Evolutionary conservation across 768 basidiomycete species (phyloP).

Genomic region (Coprinopsis sp.): DNA sequence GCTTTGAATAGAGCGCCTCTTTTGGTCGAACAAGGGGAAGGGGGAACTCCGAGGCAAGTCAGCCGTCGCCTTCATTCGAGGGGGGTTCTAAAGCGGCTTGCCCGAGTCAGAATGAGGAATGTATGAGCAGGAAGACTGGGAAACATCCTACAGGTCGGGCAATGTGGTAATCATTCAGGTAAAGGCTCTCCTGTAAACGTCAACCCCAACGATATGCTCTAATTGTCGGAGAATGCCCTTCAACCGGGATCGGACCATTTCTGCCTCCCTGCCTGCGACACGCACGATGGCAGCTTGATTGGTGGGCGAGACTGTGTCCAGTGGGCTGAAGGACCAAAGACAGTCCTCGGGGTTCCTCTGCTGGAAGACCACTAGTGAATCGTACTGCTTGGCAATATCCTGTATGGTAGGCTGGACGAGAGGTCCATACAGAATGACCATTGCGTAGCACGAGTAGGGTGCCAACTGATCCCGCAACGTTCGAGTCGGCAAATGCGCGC

Average conservation of each 20-base stretch:
- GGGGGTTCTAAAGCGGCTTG: not conserved
- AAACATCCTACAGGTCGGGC: not conserved
- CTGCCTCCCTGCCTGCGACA: conserved; percentile 72
- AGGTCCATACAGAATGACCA: conserved; percentile 75
- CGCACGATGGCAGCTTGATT: conserved; percentile 58
- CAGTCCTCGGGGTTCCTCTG: conserved; percentile 54
- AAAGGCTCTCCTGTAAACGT: conserved; percentile 64
- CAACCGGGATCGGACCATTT: conserved; percentile 70
- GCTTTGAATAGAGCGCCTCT: no score
- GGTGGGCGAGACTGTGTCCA: conserved; percentile 32
- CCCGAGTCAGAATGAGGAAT: not conserved
- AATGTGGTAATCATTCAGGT: conserved; percentile 24
- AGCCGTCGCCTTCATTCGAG: not conserved
- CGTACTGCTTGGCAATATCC: conserved; percentile 46
- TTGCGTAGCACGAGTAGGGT: conserved; percentile 91
- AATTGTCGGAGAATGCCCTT: conserved; percentile 46
- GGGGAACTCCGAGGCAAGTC: no score
- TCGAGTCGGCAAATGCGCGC: conserved; percentile 31
- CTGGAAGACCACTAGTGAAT: conserved; percentile 58
- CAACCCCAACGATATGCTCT: conserved; percentile 52
- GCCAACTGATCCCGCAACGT: conserved; percentile 56
- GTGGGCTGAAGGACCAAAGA: conserved; percentile 76
- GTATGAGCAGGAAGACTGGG: not conserved
- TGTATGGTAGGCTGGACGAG: conserved; percentile 42
- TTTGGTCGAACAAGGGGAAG: no score